These are phyloP conservation scores for Ustilago xerochloae DNA, from an alignment of 1,284 basidiomycete genomes.

Conservation along the genomic window DNA sequence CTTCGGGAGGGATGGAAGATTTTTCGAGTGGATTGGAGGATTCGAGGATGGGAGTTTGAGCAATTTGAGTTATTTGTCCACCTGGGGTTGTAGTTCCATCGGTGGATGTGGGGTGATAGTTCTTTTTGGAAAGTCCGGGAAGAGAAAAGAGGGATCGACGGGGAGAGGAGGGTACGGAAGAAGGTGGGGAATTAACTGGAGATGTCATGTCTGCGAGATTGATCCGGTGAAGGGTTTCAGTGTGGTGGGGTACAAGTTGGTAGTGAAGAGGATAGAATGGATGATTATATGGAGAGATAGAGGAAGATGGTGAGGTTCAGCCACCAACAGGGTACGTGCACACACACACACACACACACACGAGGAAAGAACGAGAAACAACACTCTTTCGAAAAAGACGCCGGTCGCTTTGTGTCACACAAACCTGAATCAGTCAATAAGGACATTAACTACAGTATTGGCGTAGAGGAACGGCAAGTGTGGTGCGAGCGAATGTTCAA, in stretches of 20 bases:
- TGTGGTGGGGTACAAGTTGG: constrained; percentile 5
- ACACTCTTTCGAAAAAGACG: not conserved
- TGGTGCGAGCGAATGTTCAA: too few species aligned
- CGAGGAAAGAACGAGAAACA: too few species aligned
- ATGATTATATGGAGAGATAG: not conserved
- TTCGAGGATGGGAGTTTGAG: constrained; percentile 64
- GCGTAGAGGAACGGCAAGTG: too few species aligned
- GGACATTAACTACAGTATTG: too few species aligned
- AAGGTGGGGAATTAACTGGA: constrained; percentile 33
- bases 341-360: too few species aligned
- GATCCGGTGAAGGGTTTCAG: not conserved
- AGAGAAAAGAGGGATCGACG: constrained; percentile 37
- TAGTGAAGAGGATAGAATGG: not conserved
- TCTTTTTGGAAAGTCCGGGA: constrained; percentile 25
- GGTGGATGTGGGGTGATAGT: constrained; percentile 14
- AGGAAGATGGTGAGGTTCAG: not conserved
- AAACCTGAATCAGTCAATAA: too few species aligned
- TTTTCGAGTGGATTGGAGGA: constrained; percentile 64
- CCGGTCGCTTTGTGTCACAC: too few species aligned
- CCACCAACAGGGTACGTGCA: too few species aligned
- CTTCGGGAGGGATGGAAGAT: constrained; percentile 53
- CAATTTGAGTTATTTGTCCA: constrained; percentile 46
- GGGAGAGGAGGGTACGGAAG: constrained; percentile 42
- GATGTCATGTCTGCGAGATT: constrained; percentile 26
- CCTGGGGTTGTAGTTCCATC: constrained; percentile 36